Evolutionary conservation across 441 rosid species (phyloP).

Genomic region (Gossypium trilobum): DNA sequence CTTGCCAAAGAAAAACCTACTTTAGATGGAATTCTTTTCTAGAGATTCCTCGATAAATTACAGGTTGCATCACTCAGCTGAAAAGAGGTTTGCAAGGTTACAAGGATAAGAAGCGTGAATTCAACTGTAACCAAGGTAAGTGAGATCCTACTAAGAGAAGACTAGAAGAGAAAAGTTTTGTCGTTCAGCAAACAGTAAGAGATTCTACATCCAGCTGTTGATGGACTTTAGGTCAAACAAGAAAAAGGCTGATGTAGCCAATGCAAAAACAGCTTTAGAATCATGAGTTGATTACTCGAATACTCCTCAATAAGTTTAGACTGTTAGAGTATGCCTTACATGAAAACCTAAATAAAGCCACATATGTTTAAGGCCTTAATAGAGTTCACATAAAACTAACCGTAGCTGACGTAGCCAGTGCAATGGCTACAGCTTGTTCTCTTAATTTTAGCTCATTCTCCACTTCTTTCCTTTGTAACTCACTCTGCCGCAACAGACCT

Average conservation of each 20-base stretch:
- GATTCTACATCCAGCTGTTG: not conserved
- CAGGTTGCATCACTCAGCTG: not conserved
- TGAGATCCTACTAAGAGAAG: not conserved
- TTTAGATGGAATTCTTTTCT: not conserved
- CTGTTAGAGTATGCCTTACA: not conserved
- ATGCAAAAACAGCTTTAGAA: not conserved
- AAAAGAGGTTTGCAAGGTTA: not conserved
- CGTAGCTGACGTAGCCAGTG: conserved; percentile 58
- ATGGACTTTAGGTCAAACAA: not conserved
- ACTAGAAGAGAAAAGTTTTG: not conserved
- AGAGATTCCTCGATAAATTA: not conserved
- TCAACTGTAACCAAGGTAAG: too few species aligned
- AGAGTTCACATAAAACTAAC: conserved; percentile 28
- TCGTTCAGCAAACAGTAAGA: not conserved
- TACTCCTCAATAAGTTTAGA: not conserved
- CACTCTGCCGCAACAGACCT: conserved; percentile 64
- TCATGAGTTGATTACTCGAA: not conserved
- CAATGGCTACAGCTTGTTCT: conserved; percentile 64
- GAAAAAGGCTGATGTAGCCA: not conserved
- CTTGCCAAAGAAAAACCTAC: not conserved
- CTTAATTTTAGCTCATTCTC: conserved; percentile 74
- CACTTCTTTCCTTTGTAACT: conserved; percentile 63
- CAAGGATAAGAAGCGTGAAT: not conserved
- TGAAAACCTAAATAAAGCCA: not conserved
- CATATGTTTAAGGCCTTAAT: not conserved